Percentiles rank a stretch among this genome's conserved stretches.
Evolutionary conservation across 805 yeast genomes (phyloP).

Genomic region (Danielia reshetovae): DNA sequence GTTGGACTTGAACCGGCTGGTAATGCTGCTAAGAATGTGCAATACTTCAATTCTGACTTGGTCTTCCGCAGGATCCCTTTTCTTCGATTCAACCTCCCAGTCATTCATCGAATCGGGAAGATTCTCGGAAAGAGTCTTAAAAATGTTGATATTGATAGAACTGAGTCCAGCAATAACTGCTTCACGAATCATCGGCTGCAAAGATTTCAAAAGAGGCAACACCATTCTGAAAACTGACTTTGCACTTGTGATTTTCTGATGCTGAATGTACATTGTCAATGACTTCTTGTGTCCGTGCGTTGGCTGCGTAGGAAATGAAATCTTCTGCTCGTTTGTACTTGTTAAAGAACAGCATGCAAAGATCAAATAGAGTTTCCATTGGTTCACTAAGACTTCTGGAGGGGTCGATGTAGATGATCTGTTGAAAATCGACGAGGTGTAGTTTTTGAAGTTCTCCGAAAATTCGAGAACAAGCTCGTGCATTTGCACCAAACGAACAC

Average conservation of each 20-base stretch:
- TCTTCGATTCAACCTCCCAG: conserved; percentile 37
- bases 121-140: conserved; percentile 74
- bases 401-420: conserved; percentile 32
- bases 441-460: conserved; percentile 41
- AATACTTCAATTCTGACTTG: conserved; percentile 68
- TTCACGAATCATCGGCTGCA: conserved; percentile 68
- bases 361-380: conserved; percentile 84
- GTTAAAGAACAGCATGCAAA: conserved; percentile 92
- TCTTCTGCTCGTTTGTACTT: conserved; percentile 79
- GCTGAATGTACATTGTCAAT: conserved; percentile 78
- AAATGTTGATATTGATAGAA: conserved; percentile 85
- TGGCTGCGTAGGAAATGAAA: conserved; percentile 47
- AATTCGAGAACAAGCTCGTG: conserved; percentile 62
- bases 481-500: conserved; percentile 82
- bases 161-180: conserved; percentile 88
- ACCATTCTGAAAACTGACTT: conserved; percentile 85
- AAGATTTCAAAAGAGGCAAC: conserved; percentile 70
- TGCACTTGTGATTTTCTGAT: conserved; percentile 90
- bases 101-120: conserved; percentile 56
- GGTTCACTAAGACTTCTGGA: conserved; percentile 72
- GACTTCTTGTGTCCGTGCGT: conserved; percentile 70
- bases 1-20: conserved; percentile 55
- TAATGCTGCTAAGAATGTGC: conserved; percentile 66
- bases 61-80: conserved; percentile 34
- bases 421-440: conserved; percentile 36